phyloP scores from a whole-genome alignment of 2,329 filamentous ascomycete genomes.

The Fonsecaea pedrosoi region DNA sequence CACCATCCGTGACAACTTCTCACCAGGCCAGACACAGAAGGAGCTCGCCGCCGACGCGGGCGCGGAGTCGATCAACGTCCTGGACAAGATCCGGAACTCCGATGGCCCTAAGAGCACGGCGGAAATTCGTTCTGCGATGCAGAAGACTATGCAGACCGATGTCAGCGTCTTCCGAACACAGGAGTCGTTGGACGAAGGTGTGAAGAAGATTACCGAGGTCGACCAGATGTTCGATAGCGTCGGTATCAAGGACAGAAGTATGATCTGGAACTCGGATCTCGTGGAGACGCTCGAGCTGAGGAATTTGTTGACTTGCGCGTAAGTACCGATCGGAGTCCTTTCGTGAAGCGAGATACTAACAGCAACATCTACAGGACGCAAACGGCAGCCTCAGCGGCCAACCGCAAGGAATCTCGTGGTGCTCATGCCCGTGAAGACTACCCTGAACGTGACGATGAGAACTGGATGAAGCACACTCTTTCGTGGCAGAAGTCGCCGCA shows the following conservation, averaged over 20 bases:
- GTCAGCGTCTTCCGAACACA: slow-evolving; percentile 89
- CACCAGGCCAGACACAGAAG: slow-evolving; percentile 79
- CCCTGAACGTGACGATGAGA: slow-evolving; percentile 91
- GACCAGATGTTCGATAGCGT: slow-evolving; percentile 76
- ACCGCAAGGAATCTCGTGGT: slow-evolving; percentile 95
- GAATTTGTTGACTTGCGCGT: slow-evolving; percentile 96
- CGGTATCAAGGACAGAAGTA: slow-evolving; percentile 89
- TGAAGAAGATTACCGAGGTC: slow-evolving; percentile 78
- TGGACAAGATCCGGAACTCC: slow-evolving; percentile 80
- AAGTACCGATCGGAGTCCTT: slow-evolving; percentile 54
- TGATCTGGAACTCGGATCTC: slow-evolving; percentile 97
- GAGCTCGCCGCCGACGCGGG: slow-evolving; percentile 84
- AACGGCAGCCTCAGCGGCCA: slow-evolving; percentile 87
- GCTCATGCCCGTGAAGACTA: slow-evolving; percentile 96
- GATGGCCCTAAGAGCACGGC: slow-evolving; percentile 79
- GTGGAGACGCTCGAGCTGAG: slow-evolving; percentile 93
- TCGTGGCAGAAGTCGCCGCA: slow-evolving; percentile 95
- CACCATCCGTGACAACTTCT: slow-evolving; percentile 94
- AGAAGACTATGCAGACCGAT: slow-evolving; percentile 93
- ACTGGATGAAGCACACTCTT: slow-evolving; percentile 99
- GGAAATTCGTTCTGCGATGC: slow-evolving; percentile 84
- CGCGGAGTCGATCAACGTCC: slow-evolving; percentile 67
- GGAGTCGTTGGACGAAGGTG: slow-evolving; percentile 83
- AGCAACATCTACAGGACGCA: slow-evolving; percentile 56
- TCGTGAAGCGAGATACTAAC: not conserved